Percentiles rank a stretch among this genome's conserved stretches.
Conservation (phyloP, 306 rosid species). For the Prosopis cineraria region DNA sequence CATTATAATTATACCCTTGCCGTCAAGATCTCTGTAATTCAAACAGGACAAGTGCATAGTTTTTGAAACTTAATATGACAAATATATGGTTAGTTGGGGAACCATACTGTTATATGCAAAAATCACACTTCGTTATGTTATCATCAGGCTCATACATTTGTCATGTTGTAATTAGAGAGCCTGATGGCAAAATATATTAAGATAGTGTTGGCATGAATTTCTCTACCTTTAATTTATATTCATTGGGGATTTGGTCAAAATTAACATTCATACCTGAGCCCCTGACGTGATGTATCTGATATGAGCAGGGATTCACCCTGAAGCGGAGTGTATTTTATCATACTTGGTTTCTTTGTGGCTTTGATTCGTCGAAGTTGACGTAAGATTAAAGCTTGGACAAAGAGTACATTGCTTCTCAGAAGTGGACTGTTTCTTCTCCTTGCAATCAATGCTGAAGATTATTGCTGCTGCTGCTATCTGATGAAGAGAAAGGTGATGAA, state of each 20-base stretch:
- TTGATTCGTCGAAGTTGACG: neutral
- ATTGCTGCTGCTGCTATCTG: constrained; percentile 23
- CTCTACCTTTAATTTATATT: neutral
- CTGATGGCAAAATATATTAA: neutral
- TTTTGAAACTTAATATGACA: neutral
- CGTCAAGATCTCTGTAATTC: neutral
- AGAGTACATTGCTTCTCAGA: constrained; percentile 15
- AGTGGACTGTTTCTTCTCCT: constrained; percentile 26
- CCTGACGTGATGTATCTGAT: constrained; percentile 16
- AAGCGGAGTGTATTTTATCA: neutral
- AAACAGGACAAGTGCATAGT: neutral
- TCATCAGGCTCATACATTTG: neutral
- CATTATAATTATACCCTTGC: neutral
- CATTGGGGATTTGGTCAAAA: neutral
- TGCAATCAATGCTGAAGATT: constrained; percentile 6
- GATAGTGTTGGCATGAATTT: neutral
- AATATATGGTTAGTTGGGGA: neutral
- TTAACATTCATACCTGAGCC: constrained; percentile 7
- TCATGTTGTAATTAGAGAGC: neutral
- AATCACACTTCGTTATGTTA: neutral
- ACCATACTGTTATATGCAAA: neutral
- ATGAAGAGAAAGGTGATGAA: constrained; percentile 31
- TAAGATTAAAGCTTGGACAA: constrained; percentile 32
- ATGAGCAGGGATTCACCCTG: constrained; percentile 38
- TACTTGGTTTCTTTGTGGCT: constrained; percentile 28